These are phyloP conservation scores for Meyerozyma athensensis DNA, from an alignment of 1,139 yeast genomes.

Conservation along the genomic window DNA sequence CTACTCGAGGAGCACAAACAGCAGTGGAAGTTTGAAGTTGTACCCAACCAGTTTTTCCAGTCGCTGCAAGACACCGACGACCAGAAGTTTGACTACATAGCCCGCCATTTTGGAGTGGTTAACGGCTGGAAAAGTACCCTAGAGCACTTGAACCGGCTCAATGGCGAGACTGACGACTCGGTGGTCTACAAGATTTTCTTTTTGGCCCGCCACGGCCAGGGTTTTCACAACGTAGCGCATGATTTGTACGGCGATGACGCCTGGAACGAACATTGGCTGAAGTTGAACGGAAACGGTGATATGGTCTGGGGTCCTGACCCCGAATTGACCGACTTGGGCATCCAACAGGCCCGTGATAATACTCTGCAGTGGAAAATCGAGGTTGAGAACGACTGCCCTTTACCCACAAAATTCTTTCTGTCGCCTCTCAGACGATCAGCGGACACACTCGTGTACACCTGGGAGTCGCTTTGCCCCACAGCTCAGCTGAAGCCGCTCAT, in stretches of 20 bases:
- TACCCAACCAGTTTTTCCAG: conserved; percentile 36
- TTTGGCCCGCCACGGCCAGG: conserved; percentile 46
- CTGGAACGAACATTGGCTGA: conserved; percentile 44
- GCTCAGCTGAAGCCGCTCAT: conserved; percentile 25
- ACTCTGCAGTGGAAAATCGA: conserved; percentile 16
- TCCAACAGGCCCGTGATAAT: conserved; percentile 32
- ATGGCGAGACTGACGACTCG: conserved; percentile 16
- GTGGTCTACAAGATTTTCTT: conserved; percentile 35
- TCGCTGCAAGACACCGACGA: conserved; percentile 35
- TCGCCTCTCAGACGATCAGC: conserved; percentile 37
- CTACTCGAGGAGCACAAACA: neutral
- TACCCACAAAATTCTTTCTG: conserved; percentile 29
- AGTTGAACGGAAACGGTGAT: conserved; percentile 38
- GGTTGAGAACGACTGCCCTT: conserved; percentile 10
- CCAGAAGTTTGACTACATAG: conserved; percentile 31
- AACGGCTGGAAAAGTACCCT: conserved; percentile 30
- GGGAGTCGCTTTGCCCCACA: conserved; percentile 27
- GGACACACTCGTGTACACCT: conserved; percentile 29
- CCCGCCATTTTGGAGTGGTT: conserved; percentile 35
- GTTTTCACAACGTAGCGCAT: conserved; percentile 43
- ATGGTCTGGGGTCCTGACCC: conserved; percentile 48
- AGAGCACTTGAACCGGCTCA: conserved; percentile 23
- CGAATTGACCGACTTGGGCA: conserved; percentile 37
- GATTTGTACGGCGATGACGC: conserved; percentile 36
- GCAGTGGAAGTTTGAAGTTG: conserved; percentile 35